Evolutionary conservation across 352 stramenopile genomes (phyloP).

Genomic region (Phytopythium mirpurense): DNA sequence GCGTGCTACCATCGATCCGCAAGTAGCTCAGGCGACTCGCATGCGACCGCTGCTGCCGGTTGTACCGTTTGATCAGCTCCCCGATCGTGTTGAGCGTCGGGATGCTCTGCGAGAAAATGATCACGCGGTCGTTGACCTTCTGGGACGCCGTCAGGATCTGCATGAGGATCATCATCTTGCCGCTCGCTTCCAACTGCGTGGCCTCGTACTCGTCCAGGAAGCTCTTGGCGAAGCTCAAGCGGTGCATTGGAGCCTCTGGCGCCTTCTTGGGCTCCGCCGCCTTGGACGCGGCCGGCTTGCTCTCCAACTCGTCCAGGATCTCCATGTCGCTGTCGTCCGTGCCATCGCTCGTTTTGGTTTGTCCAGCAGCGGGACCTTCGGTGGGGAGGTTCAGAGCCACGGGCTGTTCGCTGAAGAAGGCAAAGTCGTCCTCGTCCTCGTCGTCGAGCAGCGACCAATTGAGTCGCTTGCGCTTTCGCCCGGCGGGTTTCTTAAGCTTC

Average conservation of each 20-base stretch:
- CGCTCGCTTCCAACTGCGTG: constrained; percentile 57
- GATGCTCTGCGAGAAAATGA: constrained; percentile 89
- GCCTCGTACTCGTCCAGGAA: constrained; percentile 59
- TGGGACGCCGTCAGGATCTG: constrained; percentile 68
- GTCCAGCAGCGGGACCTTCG: neutral
- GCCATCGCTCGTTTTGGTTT: constrained; percentile 3
- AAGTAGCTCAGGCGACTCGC: constrained; percentile 52
- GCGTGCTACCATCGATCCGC: constrained; percentile 80
- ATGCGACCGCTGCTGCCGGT: constrained; percentile 42
- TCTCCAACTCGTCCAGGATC: constrained; percentile 35
- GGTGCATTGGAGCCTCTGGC: constrained; percentile 24
- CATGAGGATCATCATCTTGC: constrained; percentile 87
- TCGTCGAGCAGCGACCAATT: constrained; percentile 29
- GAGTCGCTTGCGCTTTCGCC: constrained; percentile 7
- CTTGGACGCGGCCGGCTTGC: constrained; percentile 3
- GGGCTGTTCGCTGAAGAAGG: constrained; percentile 15
- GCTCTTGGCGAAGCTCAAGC: constrained; percentile 60
- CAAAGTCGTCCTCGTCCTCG: constrained; percentile 49
- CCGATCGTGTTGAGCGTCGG: constrained; percentile 79
- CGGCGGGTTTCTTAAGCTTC: constrained; percentile 24
- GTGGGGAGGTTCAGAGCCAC: neutral
- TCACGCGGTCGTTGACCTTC: constrained; percentile 73
- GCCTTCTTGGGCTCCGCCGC: constrained; percentile 4
- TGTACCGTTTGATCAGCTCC: constrained; percentile 59
- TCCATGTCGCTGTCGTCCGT: constrained; percentile 38